Evolutionary conservation across 306 rosid species (phyloP).

Genomic region (Acmispon strigosus): DNA sequence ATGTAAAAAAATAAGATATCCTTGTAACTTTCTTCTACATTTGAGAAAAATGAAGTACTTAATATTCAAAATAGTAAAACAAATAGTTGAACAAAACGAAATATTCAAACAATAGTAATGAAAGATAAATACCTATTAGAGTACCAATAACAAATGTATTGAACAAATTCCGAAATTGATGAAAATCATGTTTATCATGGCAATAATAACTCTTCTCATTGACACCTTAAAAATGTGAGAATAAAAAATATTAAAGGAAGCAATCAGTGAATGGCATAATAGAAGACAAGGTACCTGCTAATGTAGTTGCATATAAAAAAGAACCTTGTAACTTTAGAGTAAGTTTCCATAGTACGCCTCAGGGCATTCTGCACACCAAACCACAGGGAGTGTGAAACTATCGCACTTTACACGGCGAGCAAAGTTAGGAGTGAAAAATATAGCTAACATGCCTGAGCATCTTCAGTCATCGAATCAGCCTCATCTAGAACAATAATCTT

Average conservation of each 20-base stretch:
- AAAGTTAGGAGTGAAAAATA: not conserved
- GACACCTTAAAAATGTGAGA: not conserved
- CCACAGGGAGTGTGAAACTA: not conserved
- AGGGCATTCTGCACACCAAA: slow-evolving; percentile 73
- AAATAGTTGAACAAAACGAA: not conserved
- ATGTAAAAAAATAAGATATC: not conserved
- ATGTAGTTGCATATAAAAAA: slow-evolving; percentile 92
- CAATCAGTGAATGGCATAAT: not conserved
- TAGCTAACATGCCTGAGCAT: slow-evolving; percentile 70
- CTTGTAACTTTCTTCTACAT: not conserved
- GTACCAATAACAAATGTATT: not conserved
- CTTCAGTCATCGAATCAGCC: slow-evolving; percentile 99
- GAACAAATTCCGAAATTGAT: not conserved
- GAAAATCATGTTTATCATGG: not conserved
- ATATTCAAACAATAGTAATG: not conserved
- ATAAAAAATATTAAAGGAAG: not conserved
- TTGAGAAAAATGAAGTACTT: not conserved
- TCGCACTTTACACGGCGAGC: not conserved
- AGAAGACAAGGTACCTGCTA: slow-evolving; percentile 58
- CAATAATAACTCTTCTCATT: not conserved
- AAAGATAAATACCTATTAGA: not conserved
- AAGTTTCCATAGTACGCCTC: slow-evolving; percentile 91
- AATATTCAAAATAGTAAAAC: not conserved
- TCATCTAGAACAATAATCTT: slow-evolving; percentile 93
- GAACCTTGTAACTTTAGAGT: slow-evolving; percentile 90